These are phyloP conservation scores for Phytophthora pisi DNA, from an alignment of 352 stramenopile species.

Conservation along the genomic window DNA sequence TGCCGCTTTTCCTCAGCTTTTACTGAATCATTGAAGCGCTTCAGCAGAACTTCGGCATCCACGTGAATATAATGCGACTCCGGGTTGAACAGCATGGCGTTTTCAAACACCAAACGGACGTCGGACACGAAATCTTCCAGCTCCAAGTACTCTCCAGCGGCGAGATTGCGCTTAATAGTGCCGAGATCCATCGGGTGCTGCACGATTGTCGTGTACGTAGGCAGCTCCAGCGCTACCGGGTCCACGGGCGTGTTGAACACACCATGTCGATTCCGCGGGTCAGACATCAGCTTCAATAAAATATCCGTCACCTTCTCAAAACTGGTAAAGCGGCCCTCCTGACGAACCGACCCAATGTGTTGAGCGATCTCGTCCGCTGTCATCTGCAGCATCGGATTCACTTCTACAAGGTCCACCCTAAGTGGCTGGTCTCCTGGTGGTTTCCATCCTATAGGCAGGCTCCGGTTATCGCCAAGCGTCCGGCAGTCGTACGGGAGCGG, in stretches of 20 bases:
- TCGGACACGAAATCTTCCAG: conserved; percentile 83
- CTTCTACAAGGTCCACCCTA: conserved; percentile 23
- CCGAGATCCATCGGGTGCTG: conserved; percentile 92
- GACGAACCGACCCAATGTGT: conserved; percentile 72
- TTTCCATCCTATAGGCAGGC: conserved; percentile 53
- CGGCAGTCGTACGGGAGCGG: conserved; percentile 39
- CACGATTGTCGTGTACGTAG: conserved; percentile 74
- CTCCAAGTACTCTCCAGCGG: conserved; percentile 82
- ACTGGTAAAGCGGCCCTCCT: conserved; percentile 62
- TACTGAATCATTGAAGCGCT: conserved; percentile 70
- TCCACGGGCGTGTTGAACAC: conserved; percentile 84
- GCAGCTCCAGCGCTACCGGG: conserved; percentile 65
- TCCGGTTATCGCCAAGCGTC: conserved; percentile 58
- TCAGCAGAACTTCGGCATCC: conserved; percentile 63
- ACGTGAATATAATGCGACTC: conserved; percentile 79
- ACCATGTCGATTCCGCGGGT: conserved; percentile 72
- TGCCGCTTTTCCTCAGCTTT: conserved; percentile 47
- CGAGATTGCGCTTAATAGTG: conserved; percentile 86
- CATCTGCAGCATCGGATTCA: conserved; percentile 71
- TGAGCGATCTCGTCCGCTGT: conserved; percentile 56
- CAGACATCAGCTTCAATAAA: conserved; percentile 73
- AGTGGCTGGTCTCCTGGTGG: conserved; percentile 7
- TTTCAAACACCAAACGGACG: conserved; percentile 90
- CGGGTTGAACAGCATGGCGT: conserved; percentile 89
- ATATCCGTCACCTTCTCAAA: conserved; percentile 74